Percentiles rank a stretch among this genome's conserved stretches.
Conservation (phyloP, 2,329 filamentous ascomycete genomes). For the Fusarium virguliforme region DNA sequence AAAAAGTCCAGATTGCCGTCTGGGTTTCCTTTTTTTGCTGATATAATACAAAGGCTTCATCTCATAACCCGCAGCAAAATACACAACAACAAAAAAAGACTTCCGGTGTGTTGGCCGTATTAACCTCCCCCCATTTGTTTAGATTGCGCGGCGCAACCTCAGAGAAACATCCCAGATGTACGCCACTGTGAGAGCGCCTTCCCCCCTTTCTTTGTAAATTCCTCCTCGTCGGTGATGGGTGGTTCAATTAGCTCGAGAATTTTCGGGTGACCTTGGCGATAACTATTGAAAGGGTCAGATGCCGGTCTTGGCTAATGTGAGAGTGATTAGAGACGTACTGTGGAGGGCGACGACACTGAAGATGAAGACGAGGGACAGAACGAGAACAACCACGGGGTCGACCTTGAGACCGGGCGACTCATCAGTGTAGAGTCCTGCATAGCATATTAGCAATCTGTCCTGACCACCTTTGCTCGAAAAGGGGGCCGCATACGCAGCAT, state of each 20-base stretch:
- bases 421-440: slow-evolving; percentile 91
- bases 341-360: slow-evolving; percentile 98
- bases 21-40: slow-evolving; percentile 51
- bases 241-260: slow-evolving; percentile 75
- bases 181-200: slow-evolving; percentile 45
- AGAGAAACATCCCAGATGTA: slow-evolving; percentile 40
- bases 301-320: neutral
- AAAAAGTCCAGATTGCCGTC: slow-evolving; percentile 46
- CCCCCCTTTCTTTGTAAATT: slow-evolving; percentile 18
- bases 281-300: slow-evolving; percentile 69
- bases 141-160: slow-evolving; percentile 42
- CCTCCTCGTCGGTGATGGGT: slow-evolving; percentile 26
- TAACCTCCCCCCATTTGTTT: slow-evolving; percentile 36
- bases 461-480: slow-evolving; percentile 5
- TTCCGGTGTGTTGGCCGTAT: slow-evolving; percentile 46
- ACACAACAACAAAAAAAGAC: slow-evolving; percentile 49
- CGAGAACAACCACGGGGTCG: slow-evolving; percentile 96
- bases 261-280: slow-evolving; percentile 95
- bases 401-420: slow-evolving; percentile 98
- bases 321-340: slow-evolving; percentile 73
- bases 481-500: slow-evolving; percentile 86
- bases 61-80: slow-evolving; percentile 49
- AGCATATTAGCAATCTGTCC: slow-evolving; percentile 49
- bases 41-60: slow-evolving; percentile 55
- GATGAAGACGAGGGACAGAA: slow-evolving; percentile 97